Percentiles rank a stretch among this genome's conserved stretches.
phyloP scores from a whole-genome alignment of 2,329 filamentous ascomycete genomes.

The Colletotrichum theobromicola region DNA sequence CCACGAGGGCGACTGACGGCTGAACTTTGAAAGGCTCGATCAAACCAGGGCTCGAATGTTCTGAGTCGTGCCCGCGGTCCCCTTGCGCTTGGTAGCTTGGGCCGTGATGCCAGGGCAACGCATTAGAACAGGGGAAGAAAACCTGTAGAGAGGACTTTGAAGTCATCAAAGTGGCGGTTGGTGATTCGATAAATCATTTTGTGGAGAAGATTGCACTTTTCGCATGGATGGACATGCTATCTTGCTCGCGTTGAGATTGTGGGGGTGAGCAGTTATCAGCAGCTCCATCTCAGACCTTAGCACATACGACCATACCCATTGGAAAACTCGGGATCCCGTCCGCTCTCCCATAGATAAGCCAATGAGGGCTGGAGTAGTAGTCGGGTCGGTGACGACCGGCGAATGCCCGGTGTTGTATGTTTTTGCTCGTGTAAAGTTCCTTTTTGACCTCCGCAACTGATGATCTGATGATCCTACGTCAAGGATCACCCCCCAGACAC shows the following conservation, averaged over 20 bases:
- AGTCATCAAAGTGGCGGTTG: too few species aligned
- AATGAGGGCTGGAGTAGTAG: neutral
- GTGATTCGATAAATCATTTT: too few species aligned
- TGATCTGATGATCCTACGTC: neutral
- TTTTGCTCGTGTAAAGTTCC: neutral
- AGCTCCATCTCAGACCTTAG: accelerated
- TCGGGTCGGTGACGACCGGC: neutral
- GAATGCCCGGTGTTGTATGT: neutral
- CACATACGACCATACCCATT: neutral
- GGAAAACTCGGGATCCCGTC: neutral
- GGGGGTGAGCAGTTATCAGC: neutral
- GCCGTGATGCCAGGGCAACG: too few species aligned
- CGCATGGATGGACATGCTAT: neutral
- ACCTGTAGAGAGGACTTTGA: too few species aligned
- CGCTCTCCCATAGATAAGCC: neutral
- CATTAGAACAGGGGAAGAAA: too few species aligned
- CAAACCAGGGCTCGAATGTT: too few species aligned
- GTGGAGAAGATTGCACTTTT: too few species aligned
- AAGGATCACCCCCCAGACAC: too few species aligned
- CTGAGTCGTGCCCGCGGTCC: too few species aligned
- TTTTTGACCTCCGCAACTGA: neutral
- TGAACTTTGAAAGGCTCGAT: too few species aligned
- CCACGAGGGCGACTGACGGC: too few species aligned
- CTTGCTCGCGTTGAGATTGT: neutral
- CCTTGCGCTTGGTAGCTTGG: too few species aligned